phyloP scores from a whole-genome alignment of 2,329 filamentous ascomycete species.

The Domatiomyces globalis region DNA sequence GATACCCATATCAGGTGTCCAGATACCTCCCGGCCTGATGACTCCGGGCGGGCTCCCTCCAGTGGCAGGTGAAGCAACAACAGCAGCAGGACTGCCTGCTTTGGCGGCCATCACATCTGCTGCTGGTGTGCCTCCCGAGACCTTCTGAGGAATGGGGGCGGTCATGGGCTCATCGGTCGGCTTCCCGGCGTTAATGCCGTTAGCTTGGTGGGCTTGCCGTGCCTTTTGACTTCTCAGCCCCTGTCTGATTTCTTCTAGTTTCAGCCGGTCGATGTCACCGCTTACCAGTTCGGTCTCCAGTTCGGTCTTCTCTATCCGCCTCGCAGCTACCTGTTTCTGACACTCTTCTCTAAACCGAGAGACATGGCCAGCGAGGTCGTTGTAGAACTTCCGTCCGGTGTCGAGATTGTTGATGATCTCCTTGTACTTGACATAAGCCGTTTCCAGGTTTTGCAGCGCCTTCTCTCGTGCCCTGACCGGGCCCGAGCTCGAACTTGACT shows the following conservation, averaged over 20 bases:
- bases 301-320: slow-evolving; percentile 64
- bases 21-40: slow-evolving; percentile 40
- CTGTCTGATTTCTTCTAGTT: slow-evolving; percentile 32
- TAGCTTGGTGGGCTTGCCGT: slow-evolving; percentile 3
- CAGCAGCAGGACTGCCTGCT: slow-evolving; percentile 37
- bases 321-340: slow-evolving; percentile 61
- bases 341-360: slow-evolving; percentile 70
- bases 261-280: slow-evolving; percentile 43
- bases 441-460: slow-evolving; percentile 75
- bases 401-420: slow-evolving; percentile 88
- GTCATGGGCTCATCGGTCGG: neutral
- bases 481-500: slow-evolving; percentile 37
- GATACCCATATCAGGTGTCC: slow-evolving; percentile 70
- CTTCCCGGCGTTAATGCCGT: neutral
- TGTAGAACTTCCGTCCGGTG: slow-evolving; percentile 89
- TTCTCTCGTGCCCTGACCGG: slow-evolving; percentile 56
- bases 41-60: slow-evolving; percentile 13
- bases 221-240: slow-evolving; percentile 28
- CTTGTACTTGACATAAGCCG: slow-evolving; percentile 90
- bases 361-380: slow-evolving; percentile 80
- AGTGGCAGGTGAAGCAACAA: slow-evolving; percentile 36
- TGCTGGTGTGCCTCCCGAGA: slow-evolving; percentile 2
- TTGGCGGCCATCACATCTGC: slow-evolving; percentile 31
- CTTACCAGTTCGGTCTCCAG: slow-evolving; percentile 56
- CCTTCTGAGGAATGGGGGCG: neutral